Evolutionary conservation across 192 early-diverging fungal genomes (phyloP).

Genomic region (Allomyces macrogynus): DNA sequence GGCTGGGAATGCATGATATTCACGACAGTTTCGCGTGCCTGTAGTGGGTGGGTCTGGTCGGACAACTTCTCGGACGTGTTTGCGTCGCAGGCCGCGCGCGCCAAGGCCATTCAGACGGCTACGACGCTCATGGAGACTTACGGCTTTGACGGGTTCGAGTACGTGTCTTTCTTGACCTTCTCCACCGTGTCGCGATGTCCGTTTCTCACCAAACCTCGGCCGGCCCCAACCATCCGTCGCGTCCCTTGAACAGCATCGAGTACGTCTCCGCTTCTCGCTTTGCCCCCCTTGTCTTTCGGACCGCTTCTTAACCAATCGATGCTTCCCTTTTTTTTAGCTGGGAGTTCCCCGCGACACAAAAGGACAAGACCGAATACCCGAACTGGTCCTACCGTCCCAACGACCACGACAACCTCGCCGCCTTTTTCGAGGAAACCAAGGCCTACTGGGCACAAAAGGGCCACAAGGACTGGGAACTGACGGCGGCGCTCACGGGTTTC

Average conservation of each 20-base stretch:
- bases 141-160: not conserved
- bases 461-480: not conserved
- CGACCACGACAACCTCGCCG: not conserved
- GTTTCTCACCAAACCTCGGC: too few species aligned
- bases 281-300: too few species aligned
- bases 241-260: too few species aligned
- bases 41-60: conserved; percentile 3
- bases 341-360: conserved; percentile 1
- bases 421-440: not conserved
- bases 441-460: not conserved
- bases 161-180: not conserved
- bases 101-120: not conserved
- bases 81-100: not conserved
- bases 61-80: conserved; percentile 2
- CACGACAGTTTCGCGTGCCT: not conserved
- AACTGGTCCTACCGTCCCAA: not conserved
- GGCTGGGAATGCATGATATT: too few species aligned
- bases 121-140: not conserved
- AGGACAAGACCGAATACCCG: not conserved
- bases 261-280: too few species aligned
- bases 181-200: too few species aligned
- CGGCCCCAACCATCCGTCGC: too few species aligned
- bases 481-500: not conserved
- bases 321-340: not conserved
- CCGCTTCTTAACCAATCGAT: too few species aligned